phyloP scores from a whole-genome alignment of 306 rosid species.

The Cucumis melo region DNA sequence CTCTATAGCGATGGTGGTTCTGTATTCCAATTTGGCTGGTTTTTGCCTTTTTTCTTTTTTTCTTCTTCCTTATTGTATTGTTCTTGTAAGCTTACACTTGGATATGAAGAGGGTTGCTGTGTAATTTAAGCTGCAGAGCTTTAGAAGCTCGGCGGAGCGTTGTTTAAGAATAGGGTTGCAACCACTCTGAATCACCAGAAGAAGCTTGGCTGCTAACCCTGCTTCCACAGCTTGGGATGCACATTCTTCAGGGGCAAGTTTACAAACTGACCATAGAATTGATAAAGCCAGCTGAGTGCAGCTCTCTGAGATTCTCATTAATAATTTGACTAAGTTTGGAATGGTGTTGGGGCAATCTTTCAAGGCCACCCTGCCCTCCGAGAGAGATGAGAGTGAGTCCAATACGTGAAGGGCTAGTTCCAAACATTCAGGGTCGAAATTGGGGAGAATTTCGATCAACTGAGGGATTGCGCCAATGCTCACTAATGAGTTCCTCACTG shows the following conservation, averaged over 20 bases:
- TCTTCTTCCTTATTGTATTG: conserved; percentile 44
- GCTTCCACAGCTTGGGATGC: conserved; percentile 61
- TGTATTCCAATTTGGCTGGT: conserved; percentile 16
- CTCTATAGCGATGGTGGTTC: neutral
- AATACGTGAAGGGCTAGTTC: conserved; percentile 44
- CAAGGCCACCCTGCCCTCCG: conserved; percentile 55
- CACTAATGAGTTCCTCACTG: conserved; percentile 31
- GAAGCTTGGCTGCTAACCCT: conserved; percentile 64
- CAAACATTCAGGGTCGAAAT: conserved; percentile 34
- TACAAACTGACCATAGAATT: conserved; percentile 58
- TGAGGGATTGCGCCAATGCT: conserved; percentile 55
- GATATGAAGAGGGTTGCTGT: conserved; percentile 53
- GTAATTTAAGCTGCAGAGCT: conserved; percentile 66
- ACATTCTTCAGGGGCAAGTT: conserved; percentile 63
- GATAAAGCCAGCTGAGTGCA: conserved; percentile 56
- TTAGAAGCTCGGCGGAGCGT: conserved; percentile 54
- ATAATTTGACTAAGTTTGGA: conserved; percentile 38
- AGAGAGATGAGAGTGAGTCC: conserved; percentile 41
- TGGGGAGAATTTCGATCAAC: conserved; percentile 43
- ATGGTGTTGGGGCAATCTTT: conserved; percentile 52
- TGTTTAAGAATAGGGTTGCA: conserved; percentile 62
- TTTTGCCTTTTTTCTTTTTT: neutral
- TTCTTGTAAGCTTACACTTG: conserved; percentile 68
- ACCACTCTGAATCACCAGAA: conserved; percentile 74
- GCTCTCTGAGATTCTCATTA: conserved; percentile 75